phyloP scores from a whole-genome alignment of 164 flowering plant species.

The Warburgia ugandensis region DNA sequence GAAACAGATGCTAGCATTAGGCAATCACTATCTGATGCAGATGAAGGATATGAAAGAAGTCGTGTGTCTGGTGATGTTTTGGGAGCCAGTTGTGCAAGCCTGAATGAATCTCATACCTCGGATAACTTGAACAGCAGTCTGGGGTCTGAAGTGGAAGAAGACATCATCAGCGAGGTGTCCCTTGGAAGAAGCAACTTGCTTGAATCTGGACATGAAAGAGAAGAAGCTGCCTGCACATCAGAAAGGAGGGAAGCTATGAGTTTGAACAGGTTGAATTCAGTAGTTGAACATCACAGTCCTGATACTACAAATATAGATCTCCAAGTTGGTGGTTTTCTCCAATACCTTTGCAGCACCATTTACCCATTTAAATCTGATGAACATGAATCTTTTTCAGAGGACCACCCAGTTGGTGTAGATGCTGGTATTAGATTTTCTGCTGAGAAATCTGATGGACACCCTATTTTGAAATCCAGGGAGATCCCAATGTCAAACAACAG shows the following conservation, averaged over 20 bases:
- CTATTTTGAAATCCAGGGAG: constrained; percentile 5
- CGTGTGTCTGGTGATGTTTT: no score
- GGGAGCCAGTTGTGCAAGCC: no score
- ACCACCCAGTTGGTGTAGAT: constrained; percentile 7
- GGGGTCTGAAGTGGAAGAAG: constrained; percentile 13
- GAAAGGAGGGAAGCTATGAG: constrained; percentile 10
- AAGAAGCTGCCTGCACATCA: constrained; percentile 4
- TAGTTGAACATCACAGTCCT: constrained; percentile 12
- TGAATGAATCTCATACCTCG: no score
- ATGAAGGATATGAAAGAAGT: no score
- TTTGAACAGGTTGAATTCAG: constrained; percentile 13
- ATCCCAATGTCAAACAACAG: no score
- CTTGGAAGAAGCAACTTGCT: no score
- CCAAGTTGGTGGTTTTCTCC: constrained; percentile 9
- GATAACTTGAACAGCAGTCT: constrained; percentile 11
- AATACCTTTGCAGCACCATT: constrained; percentile 3
- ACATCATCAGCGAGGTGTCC: constrained; percentile 1
- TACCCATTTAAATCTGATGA: constrained; percentile 13
- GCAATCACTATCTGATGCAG: constrained; percentile 13
- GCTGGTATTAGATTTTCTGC: constrained; percentile 7
- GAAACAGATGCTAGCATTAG: constrained; percentile 20
- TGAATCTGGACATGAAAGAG: constrained; percentile 14
- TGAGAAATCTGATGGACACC: constrained; percentile 4
- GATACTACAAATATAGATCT: constrained; percentile 14
- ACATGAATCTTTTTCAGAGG: constrained; percentile 15